Evolutionary conservation across 352 stramenopile species (phyloP), one percentile per base, ranked within the genome.

Genomic region (Phytophthora europaea): DNA sequence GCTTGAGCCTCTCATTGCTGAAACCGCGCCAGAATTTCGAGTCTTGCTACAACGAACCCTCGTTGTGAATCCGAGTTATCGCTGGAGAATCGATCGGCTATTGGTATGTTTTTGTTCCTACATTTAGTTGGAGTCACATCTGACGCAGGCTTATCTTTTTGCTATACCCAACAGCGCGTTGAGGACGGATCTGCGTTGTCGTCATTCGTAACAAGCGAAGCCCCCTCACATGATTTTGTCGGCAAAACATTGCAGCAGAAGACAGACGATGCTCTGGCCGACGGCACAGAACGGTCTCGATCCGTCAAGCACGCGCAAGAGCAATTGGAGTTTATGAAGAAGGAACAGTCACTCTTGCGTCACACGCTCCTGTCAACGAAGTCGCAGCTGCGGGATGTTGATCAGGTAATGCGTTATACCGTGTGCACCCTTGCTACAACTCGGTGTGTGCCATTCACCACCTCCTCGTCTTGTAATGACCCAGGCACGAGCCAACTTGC

Each of bases 301-400:
- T 67, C 71, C 3, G 66, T 71, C 13, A 91, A 90, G 58, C 83
- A 91, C 36, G 69, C 73, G 1, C 83, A 90, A 38, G 85, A 90
- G 12, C 85, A 92, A 52, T 72, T 92, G 8, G 76, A 86, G 36
- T 92, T 92, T 58, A 83, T 90, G 60, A 85, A 78, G 52, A 85
- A 85, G 47, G 85, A 92, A 43, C 85, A 92, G n/a, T 69, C 79
- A 0, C 31, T 79, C 6, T 72, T 92, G 3, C 76, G 81, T 2
- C 65, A 72, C 26, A 65, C 81, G 34, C 78, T 92, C 2, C 73
- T 92, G 10, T 45, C 72, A n/a, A 75, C 81, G 9, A 93, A 91
- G 51, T 83, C 67, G 0, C 79, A 81, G 28, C 59, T 91, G 16
- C 81, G 69, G 12, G 77, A 89, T n/a, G 56, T 75, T 22, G 81